These are phyloP conservation scores for Protomyces pachydermus DNA, from an alignment of 1,139 yeast species.

Conservation along the genomic window DNA sequence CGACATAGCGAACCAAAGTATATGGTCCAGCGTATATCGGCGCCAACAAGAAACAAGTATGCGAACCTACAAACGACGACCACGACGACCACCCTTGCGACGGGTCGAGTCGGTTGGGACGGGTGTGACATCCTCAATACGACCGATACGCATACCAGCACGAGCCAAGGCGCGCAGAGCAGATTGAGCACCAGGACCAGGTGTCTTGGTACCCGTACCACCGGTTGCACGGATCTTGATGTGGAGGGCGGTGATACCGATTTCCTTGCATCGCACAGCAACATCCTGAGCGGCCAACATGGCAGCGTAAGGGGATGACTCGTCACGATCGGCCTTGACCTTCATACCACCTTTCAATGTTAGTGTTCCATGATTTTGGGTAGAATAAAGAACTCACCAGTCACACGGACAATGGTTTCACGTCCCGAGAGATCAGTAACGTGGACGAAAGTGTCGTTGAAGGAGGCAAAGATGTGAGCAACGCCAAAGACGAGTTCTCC, in stretches of 20 bases:
- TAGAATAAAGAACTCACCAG: constrained; percentile 41
- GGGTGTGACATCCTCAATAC: constrained; percentile 99
- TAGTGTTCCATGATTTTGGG: not conserved
- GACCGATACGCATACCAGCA: constrained; percentile 99
- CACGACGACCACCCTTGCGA: constrained; percentile 99
- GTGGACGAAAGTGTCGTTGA: constrained; percentile 99
- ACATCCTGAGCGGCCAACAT: constrained; percentile 99
- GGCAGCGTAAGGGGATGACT: constrained; percentile 99
- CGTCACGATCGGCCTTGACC: constrained; percentile 99
- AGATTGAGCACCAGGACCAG: constrained; percentile 99
- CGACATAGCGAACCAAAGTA: no score
- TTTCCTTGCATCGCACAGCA: constrained; percentile 98
- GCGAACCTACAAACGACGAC: constrained; percentile 74
- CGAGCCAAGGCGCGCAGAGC: constrained; percentile 99
- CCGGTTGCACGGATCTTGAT: constrained; percentile 99
- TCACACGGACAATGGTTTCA: constrained; percentile 99
- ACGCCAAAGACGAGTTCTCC: constrained; percentile 99
- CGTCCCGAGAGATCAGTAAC: constrained; percentile 99
- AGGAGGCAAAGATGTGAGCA: constrained; percentile 99
- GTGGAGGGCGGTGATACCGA: constrained; percentile 99
- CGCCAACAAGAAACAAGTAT: not conserved
- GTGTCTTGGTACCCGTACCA: constrained; percentile 99
- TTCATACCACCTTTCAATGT: constrained; percentile 81
- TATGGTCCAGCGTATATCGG: no score
- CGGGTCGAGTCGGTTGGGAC: constrained; percentile 99